phyloP scores from a whole-genome alignment of 1,139 yeast species.

The Maudiozyma humilis region DNA sequence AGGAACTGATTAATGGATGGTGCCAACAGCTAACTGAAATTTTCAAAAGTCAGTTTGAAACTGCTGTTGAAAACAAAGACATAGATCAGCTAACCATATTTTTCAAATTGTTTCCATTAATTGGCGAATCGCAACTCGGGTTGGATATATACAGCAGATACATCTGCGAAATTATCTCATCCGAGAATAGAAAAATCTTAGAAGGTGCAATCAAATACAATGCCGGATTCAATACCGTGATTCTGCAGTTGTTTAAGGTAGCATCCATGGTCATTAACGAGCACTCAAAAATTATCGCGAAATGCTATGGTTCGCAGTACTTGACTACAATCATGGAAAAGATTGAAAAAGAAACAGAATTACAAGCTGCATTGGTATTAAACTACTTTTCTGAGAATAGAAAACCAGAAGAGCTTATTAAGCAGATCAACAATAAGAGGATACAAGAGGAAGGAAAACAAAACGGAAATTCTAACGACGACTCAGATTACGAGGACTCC shows the following conservation, averaged over 20 bases:
- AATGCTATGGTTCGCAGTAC: slow-evolving; percentile 60
- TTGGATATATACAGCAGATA: slow-evolving; percentile 74
- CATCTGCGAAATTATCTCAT: slow-evolving; percentile 75
- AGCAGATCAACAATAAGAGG: slow-evolving; percentile 37
- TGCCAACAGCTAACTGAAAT: slow-evolving; percentile 47
- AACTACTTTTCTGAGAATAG: slow-evolving; percentile 58
- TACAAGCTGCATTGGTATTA: slow-evolving; percentile 79
- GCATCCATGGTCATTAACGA: slow-evolving; percentile 79
- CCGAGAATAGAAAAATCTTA: slow-evolving; percentile 51
- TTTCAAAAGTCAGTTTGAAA: slow-evolving; percentile 55
- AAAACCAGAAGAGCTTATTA: slow-evolving; percentile 46
- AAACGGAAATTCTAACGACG: not conserved
- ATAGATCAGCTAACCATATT: slow-evolving; percentile 54
- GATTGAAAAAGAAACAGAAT: slow-evolving; percentile 80
- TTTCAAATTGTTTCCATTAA: slow-evolving; percentile 81
- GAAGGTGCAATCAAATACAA: slow-evolving; percentile 18
- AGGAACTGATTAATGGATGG: slow-evolving; percentile 49
- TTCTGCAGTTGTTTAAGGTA: slow-evolving; percentile 72
- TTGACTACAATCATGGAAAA: slow-evolving; percentile 60
- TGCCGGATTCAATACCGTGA: slow-evolving; percentile 32
- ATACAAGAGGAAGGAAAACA: not conserved
- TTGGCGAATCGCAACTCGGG: slow-evolving; percentile 66
- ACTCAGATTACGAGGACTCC: slow-evolving; percentile 7
- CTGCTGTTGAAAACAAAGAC: slow-evolving; percentile 58
- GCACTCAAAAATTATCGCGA: slow-evolving; percentile 70